These are phyloP conservation scores for Solanum commersonii DNA, from an alignment of 257 asterid genomes.

Conservation along the genomic window DNA sequence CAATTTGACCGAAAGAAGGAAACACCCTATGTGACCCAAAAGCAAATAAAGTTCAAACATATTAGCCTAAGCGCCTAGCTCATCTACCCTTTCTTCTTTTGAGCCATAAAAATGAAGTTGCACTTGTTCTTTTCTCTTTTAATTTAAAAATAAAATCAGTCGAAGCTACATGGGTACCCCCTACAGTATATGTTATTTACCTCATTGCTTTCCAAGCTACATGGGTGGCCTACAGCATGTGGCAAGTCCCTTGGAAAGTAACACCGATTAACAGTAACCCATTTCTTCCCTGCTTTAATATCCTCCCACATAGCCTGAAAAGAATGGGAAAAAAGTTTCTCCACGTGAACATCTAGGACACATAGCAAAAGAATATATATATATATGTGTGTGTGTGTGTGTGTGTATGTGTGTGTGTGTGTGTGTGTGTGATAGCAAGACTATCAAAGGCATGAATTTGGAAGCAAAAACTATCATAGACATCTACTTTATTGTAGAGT, in stretches of 20 bases:
- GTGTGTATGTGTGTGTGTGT: no score
- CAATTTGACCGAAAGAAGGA: background rate
- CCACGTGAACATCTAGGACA: background rate
- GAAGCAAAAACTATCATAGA: background rate
- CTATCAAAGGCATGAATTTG: background rate
- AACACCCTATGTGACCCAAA: background rate
- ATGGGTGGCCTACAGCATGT: slow-evolving; percentile 85
- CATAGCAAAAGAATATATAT: background rate
- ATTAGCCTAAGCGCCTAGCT: background rate
- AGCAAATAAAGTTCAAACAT: background rate
- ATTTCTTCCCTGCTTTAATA: slow-evolving; percentile 40
- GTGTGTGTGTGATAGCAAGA: background rate
- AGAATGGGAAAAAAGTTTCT: background rate
- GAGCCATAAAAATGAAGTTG: background rate
- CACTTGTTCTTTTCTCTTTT: background rate
- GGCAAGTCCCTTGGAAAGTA: slow-evolving; percentile 95
- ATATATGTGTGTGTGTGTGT: no score
- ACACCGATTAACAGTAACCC: slow-evolving; percentile 67
- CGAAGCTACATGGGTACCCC: background rate
- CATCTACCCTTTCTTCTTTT: background rate
- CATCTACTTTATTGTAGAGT: background rate
- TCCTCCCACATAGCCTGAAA: slow-evolving; percentile 97
- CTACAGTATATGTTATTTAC: slow-evolving; percentile 20
- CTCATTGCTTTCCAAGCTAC: slow-evolving; percentile 85
- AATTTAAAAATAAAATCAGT: background rate